phyloP scores from a whole-genome alignment of 495 filamentous ascomycete genomes.

The Hyphodiscus hymeniophilus region DNA sequence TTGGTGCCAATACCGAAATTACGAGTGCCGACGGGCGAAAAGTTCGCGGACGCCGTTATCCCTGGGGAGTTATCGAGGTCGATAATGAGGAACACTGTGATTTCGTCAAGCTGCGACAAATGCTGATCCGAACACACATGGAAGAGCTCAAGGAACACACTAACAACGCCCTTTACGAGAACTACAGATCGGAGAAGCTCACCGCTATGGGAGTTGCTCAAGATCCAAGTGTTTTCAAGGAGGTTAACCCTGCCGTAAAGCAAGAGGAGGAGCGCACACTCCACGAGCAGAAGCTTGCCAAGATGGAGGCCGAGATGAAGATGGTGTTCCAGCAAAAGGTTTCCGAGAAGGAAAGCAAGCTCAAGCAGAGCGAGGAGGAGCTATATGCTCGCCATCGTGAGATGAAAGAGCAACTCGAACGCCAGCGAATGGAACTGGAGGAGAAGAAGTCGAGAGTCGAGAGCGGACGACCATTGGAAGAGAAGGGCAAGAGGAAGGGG shows the following conservation, averaged over 20 bases:
- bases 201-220: slow-evolving; percentile 96
- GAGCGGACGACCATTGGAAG: slow-evolving; percentile 88
- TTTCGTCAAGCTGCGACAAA: slow-evolving; percentile 98
- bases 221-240: slow-evolving; percentile 98
- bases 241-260: slow-evolving; percentile 99
- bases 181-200: slow-evolving; percentile 99
- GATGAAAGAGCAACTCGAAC: slow-evolving; percentile 99
- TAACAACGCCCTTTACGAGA: slow-evolving; percentile 97
- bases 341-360: slow-evolving; percentile 97
- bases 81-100: slow-evolving; percentile 99
- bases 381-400: slow-evolving; percentile 94
- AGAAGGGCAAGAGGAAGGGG: slow-evolving; percentile 93
- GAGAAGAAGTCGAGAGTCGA: slow-evolving; percentile 95
- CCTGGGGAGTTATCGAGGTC: slow-evolving; percentile 98
- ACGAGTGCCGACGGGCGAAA: slow-evolving; percentile 85
- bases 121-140: slow-evolving; percentile 99
- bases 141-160: slow-evolving; percentile 99
- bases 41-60: slow-evolving; percentile 92
- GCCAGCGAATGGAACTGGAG: slow-evolving; percentile 87
- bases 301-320: slow-evolving; percentile 99
- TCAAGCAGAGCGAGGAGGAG: slow-evolving; percentile 98
- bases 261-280: slow-evolving; percentile 96
- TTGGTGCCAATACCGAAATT: slow-evolving; percentile 92
- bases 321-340: slow-evolving; percentile 99
- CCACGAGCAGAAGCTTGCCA: slow-evolving; percentile 98